These are phyloP conservation scores for Gigaspora rosea DNA, from an alignment of 192 early-diverging fungal species.

Conservation along the genomic window DNA sequence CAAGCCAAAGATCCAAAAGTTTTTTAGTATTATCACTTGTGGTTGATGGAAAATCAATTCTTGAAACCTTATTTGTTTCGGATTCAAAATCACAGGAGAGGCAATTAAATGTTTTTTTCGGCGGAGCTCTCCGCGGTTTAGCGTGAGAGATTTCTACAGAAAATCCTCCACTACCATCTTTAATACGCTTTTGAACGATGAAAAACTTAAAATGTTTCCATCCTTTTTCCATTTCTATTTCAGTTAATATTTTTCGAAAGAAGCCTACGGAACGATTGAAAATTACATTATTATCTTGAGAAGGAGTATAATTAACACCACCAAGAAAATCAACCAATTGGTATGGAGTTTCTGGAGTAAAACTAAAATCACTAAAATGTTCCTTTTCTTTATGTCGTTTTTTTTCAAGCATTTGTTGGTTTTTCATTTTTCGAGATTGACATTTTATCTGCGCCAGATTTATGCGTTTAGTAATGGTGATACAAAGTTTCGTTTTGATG, in stretches of 20 bases:
- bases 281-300: not conserved
- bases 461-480: no score
- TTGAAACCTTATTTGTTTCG: conserved; percentile 19
- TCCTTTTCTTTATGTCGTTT: not conserved
- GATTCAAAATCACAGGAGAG: conserved; percentile 25
- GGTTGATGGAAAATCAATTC: conserved; percentile 15
- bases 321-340: conserved; percentile 25
- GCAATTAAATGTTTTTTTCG: conserved; percentile 20
- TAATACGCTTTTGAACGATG: not conserved
- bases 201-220: conserved; percentile 13
- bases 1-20: conserved; percentile 20
- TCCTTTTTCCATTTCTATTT: conserved; percentile 12
- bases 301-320: conserved; percentile 2
- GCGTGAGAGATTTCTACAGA: not conserved
- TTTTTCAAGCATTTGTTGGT: no score
- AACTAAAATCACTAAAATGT: not conserved
- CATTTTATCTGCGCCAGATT: no score
- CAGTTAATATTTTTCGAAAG: conserved; percentile 6
- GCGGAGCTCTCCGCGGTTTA: not conserved
- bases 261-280: conserved; percentile 15
- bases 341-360: conserved; percentile 11
- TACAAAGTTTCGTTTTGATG: no score
- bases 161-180: not conserved
- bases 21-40: not conserved
- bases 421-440: no score